Conservation (phyloP, 257 asterid genomes). For the Jaltomata sinuosa region DNA sequence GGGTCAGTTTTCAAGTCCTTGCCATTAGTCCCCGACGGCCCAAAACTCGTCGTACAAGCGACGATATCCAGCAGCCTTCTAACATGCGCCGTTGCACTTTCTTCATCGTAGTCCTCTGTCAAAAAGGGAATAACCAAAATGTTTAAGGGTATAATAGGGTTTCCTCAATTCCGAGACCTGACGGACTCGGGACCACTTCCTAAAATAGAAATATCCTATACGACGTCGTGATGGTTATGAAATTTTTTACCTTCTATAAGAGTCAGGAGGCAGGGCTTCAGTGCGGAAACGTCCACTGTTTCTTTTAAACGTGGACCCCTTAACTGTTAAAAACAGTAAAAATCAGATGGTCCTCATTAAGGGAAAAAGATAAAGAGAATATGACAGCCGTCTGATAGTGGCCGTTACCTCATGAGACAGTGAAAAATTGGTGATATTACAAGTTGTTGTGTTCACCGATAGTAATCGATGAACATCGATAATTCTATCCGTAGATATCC, state of each 20-base stretch:
- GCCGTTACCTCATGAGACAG: slow-evolving; percentile 67
- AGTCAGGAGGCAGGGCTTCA: slow-evolving; percentile 77
- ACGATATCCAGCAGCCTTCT: slow-evolving; percentile 72
- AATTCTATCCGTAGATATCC: slow-evolving; percentile 81
- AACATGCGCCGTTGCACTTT: slow-evolving; percentile 83
- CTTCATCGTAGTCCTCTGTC: slow-evolving; percentile 84
- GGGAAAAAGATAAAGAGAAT: not conserved
- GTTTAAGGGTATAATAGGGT: slow-evolving; percentile 19
- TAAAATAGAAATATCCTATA: not conserved
- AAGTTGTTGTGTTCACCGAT: slow-evolving; percentile 43
- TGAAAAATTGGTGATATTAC: slow-evolving; percentile 60
- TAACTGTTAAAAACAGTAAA: slow-evolving; percentile 25
- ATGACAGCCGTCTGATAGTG: not conserved
- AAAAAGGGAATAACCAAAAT: not conserved
- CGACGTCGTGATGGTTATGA: not conserved
- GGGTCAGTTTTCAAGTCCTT: slow-evolving; percentile 14
- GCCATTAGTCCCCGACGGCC: slow-evolving; percentile 58
- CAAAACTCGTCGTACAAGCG: slow-evolving; percentile 79
- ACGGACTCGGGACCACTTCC: not conserved
- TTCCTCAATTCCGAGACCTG: not conserved
- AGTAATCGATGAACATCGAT: slow-evolving; percentile 60
- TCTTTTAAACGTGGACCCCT: slow-evolving; percentile 88
- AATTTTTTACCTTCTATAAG: slow-evolving; percentile 64
- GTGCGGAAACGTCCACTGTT: slow-evolving; percentile 86
- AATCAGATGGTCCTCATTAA: not conserved